Base-by-base conservation (phyloP, 768 basidiomycete genomes). In the Pulveroboletus sp. region DNA sequence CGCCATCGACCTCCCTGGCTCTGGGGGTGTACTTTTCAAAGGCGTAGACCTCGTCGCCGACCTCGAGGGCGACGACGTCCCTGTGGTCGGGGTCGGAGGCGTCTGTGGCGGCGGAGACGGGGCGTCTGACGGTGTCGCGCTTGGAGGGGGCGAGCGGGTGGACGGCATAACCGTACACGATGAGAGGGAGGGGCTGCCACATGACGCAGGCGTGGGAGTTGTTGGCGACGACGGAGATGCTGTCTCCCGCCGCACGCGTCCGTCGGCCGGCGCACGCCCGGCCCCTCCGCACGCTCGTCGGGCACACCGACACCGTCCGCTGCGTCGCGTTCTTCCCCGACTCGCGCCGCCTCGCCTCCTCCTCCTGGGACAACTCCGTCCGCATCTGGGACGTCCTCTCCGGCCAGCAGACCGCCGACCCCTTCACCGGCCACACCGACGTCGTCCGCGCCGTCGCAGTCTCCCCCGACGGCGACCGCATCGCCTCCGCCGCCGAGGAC, bases 21-120 rank as follows among this genome's bases (percentile, higher is more conserved):
- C 74, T 74, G 11, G 86, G 85, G 0, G 77, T 83, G 67, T 93
- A 94, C 63, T 85, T 85, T 72, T 98, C 95, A 62, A 97, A 97
- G 16, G 93, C 93, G 70, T 97, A 97, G 29, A 98, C 84, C 64
- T 97, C 94, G 68, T 96, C 94, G 40, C 95, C 95, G 24, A 97
- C 87, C 58, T 96, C 93, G 48, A 98, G 78, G 6, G 85, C 78
- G 29, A 92, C 90, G 20, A 90, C 84, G 54, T 90, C 88, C 46
- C 81, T 76, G 70, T 85, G 77, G 35, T 86, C 86, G 45, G 83
- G 85, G 17, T 78, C 76, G 3, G 77, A 75, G 19, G 54, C 68
- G 46, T 77, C 76, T 4, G 76, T 78, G 43, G 71, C 73, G 3
- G 70, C 69, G 24, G 77, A 74, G 56, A 68, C 54, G 53, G 66